A percentile compares a stretch with the other conserved stretches of the same genome.
These are phyloP conservation scores for Plasmodium knowlesi DNA, from an alignment of 169 alveolate species.

Conservation along the genomic window DNA sequence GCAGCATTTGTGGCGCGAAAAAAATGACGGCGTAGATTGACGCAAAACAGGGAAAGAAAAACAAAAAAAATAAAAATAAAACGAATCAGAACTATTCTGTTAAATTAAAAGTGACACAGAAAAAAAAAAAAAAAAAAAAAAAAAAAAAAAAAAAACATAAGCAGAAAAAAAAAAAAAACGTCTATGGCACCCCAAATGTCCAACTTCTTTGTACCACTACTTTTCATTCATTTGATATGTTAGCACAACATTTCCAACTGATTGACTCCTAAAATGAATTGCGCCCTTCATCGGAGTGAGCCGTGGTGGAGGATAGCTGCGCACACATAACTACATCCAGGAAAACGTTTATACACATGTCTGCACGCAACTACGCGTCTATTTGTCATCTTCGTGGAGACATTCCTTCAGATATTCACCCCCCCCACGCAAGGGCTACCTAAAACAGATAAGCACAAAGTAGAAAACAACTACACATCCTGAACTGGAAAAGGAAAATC, in stretches of 20 bases:
- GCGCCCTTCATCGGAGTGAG: background rate
- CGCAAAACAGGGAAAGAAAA: background rate
- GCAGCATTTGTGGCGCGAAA: constrained; percentile 10
- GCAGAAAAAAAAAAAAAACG: background rate
- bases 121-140: background rate
- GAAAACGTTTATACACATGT: background rate
- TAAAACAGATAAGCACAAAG: background rate
- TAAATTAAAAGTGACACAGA: constrained; percentile 4
- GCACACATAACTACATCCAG: background rate
- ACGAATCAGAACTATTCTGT: constrained; percentile 26
- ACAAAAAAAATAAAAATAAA: background rate
- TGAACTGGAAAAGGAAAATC: background rate
- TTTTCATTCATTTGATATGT: background rate
- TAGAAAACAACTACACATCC: background rate
- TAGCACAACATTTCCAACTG: background rate
- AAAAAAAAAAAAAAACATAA: background rate
- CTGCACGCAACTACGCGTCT: background rate
- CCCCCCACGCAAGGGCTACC: background rate
- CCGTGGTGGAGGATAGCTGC: background rate
- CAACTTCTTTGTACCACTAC: background rate
- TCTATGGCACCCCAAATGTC: background rate
- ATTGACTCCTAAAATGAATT: background rate
- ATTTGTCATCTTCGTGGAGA: background rate
- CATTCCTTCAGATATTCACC: background rate
- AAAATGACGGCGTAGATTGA: background rate